Evolutionary conservation across 768 basidiomycete species (phyloP).

Genomic region (Saitozyma podzolica): DNA sequence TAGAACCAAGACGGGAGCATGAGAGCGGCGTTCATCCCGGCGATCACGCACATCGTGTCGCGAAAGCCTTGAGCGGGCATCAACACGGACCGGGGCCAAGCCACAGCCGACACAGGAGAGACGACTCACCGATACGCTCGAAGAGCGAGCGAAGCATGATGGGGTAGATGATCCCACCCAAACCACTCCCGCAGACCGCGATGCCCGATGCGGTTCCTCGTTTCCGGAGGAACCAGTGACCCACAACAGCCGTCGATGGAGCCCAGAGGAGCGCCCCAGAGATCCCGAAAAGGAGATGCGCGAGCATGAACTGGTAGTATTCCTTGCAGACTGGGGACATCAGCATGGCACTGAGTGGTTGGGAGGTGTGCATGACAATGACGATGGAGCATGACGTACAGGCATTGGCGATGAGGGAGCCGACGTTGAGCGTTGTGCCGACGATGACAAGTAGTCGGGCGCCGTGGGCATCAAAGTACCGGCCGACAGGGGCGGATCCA

Average conservation of each 20-base stretch:
- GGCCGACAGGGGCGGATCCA: constrained; percentile 34
- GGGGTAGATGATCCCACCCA: constrained; percentile 49
- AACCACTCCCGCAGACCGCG: constrained; percentile 43
- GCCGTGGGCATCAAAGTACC: constrained; percentile 48
- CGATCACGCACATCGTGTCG: constrained; percentile 41
- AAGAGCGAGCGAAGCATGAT: constrained; percentile 43
- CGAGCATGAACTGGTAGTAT: constrained; percentile 50
- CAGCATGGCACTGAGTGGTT: neutral
- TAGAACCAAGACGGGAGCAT: constrained; percentile 48
- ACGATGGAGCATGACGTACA: constrained; percentile 24
- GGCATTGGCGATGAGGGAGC: constrained; percentile 38
- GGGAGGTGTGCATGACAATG: no score
- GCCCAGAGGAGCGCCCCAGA: constrained; percentile 40
- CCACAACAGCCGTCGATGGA: constrained; percentile 43
- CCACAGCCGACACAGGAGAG: no score
- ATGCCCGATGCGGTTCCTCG: constrained; percentile 45
- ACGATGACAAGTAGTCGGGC: constrained; percentile 27
- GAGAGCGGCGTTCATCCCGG: constrained; percentile 44
- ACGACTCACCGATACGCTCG: constrained; percentile 28
- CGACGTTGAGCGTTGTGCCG: constrained; percentile 31
- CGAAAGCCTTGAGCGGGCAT: constrained; percentile 30
- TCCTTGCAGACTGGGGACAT: constrained; percentile 39
- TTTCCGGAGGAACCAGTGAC: constrained; percentile 48
- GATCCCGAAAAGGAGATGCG: constrained; percentile 42
- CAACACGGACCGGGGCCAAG: constrained; percentile 1